These are phyloP conservation scores for Ogataea thermomethanolica DNA, from an alignment of 805 yeast species.

Conservation along the genomic window DNA sequence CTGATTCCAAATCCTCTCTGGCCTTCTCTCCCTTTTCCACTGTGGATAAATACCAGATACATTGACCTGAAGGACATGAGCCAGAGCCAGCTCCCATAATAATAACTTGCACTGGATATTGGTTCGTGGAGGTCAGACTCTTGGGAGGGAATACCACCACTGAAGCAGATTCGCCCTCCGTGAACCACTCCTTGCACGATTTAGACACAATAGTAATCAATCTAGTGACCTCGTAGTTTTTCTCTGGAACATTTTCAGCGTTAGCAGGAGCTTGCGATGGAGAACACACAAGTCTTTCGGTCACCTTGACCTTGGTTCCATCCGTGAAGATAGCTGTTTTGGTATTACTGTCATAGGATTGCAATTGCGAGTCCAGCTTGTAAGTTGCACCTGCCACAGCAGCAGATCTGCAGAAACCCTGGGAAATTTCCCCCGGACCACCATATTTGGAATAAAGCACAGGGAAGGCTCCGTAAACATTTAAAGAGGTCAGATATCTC, in stretches of 20 bases:
- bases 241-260: slow-evolving; percentile 40
- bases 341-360: slow-evolving; percentile 59
- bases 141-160: slow-evolving; percentile 90
- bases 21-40: slow-evolving; percentile 69
- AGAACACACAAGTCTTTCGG: slow-evolving; percentile 75
- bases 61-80: slow-evolving; percentile 79
- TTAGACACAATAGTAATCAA: slow-evolving; percentile 79
- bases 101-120: slow-evolving; percentile 76
- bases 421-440: slow-evolving; percentile 92
- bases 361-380: slow-evolving; percentile 67
- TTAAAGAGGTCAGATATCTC: slow-evolving; percentile 79
- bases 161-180: slow-evolving; percentile 78
- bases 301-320: slow-evolving; percentile 68
- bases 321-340: slow-evolving; percentile 72
- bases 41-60: slow-evolving; percentile 87
- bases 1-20: slow-evolving; percentile 73
- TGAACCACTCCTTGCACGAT: slow-evolving; percentile 90
- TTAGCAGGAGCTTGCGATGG: slow-evolving; percentile 60
- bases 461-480: slow-evolving; percentile 93
- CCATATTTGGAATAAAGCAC: slow-evolving; percentile 90
- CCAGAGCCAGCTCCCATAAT: slow-evolving; percentile 88
- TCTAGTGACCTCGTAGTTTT: slow-evolving; percentile 61
- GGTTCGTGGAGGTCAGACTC: slow-evolving; percentile 63
- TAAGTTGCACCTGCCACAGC: slow-evolving; percentile 98
- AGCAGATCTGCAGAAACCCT: slow-evolving; percentile 95